Evolutionary conservation across 2,329 filamentous ascomycete genomes (phyloP).

Genomic region (Boeremia lycopersici): DNA sequence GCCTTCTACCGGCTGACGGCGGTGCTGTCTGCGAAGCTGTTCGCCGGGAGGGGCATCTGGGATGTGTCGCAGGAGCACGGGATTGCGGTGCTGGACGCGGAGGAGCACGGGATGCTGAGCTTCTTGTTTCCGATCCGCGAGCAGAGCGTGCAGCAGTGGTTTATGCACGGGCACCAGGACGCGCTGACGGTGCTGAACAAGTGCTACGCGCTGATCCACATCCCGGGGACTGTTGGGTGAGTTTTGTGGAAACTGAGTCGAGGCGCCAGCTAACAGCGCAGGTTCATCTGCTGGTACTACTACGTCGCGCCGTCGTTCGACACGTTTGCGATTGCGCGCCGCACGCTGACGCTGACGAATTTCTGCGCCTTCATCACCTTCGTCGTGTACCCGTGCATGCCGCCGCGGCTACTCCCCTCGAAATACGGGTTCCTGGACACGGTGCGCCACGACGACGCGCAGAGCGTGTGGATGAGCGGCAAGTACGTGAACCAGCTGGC

Average conservation of each 20-base stretch:
- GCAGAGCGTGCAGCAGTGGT: constrained; percentile 61
- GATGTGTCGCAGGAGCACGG: constrained; percentile 62
- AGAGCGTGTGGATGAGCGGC: constrained; percentile 55
- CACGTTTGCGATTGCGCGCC: constrained; percentile 52
- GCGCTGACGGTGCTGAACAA: constrained; percentile 63
- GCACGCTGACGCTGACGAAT: constrained; percentile 59
- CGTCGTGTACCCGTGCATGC: constrained; percentile 61
- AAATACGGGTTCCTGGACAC: constrained; percentile 56
- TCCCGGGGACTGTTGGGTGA: constrained; percentile 65
- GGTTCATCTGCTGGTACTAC: constrained; percentile 69
- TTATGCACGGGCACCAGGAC: constrained; percentile 60
- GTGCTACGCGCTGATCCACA: constrained; percentile 65
- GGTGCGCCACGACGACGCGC: constrained; percentile 54
- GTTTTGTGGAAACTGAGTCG: constrained; percentile 28
- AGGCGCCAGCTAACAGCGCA: constrained; percentile 30
- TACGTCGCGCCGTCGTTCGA: constrained; percentile 60
- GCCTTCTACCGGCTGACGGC: constrained; percentile 67
- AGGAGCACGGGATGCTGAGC: constrained; percentile 57
- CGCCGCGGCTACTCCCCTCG: constrained; percentile 54
- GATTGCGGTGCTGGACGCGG: constrained; percentile 61
- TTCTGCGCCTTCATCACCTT: constrained; percentile 60
- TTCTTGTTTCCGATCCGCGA: constrained; percentile 61
- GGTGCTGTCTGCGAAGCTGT: constrained; percentile 57
- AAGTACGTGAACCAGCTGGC: constrained; percentile 55
- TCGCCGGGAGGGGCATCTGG: constrained; percentile 61